Base-by-base conservation (phyloP, 169 alveolate genomes). In the Eimeria mitis region DNA sequence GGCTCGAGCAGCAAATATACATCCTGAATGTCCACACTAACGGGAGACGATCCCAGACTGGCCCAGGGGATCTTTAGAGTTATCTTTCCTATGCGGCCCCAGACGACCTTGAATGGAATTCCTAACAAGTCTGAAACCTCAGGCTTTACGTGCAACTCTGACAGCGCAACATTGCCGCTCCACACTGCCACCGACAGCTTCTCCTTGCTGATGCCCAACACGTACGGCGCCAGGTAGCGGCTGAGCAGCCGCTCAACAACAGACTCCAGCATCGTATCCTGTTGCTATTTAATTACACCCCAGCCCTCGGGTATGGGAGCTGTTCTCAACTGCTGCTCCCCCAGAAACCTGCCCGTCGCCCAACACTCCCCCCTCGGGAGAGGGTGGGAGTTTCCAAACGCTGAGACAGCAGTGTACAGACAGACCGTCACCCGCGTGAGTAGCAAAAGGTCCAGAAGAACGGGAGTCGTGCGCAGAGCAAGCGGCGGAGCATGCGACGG, bases 221-320 rank as follows among this genome's bases (percentile, higher is more conserved):
- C 99, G 89, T 98, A 98, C 16, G 98, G 98, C 23, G 99, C 99
- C n/a, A 98, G 97, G 94, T 97, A 98, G 92, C 97, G 97, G 95
- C 97, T 97, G 54, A 98, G 96, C 89, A 98, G 96, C 94, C 98
- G 97, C 92, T 98, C 98, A 71, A 98, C 99, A 90, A 98, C 84
- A 52, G 98, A 97, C 83, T 98, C 99, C 89, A 98, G 94, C 99
- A 98, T 98, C 89, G 63, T 47, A 25, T 13, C 16, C 9, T 34
- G 54, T 13, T 71, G 54, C 8, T 1, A 34, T 71, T 40, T 14
- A 19, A 71, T 52, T 13, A 14, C 81, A 71, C n/a, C 25, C 54
- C 31, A 37, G 14, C 54, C 52, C 81, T 16, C 31, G 54, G 52
- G 28, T 6, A 14, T n/a, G 28, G 81, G 54, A 14, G 81, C 52